Percentiles rank a stretch among this genome's conserved stretches.
Evolutionary conservation across 2,329 filamentous ascomycete species (phyloP).

Genomic region (Paracoccidioides brasiliensis): DNA sequence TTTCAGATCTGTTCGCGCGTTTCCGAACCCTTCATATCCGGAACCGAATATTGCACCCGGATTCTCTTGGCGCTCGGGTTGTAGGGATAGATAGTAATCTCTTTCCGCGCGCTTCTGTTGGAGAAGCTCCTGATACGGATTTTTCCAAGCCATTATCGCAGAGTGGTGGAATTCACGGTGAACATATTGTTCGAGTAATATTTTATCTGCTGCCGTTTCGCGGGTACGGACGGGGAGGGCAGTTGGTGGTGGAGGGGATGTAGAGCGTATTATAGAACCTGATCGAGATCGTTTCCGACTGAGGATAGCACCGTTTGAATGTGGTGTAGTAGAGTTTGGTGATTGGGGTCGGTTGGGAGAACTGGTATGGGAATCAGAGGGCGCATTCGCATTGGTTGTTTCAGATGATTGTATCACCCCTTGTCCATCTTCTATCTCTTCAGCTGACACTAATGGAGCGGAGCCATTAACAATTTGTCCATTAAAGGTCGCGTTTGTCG

Average conservation of each 20-base stretch:
- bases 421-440: slow-evolving; percentile 27
- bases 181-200: slow-evolving; percentile 50
- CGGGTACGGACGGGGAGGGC: slow-evolving; percentile 23
- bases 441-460: slow-evolving; percentile 30
- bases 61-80: slow-evolving; percentile 45
- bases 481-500: not conserved
- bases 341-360: slow-evolving; percentile 18
- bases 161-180: slow-evolving; percentile 50
- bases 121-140: slow-evolving; percentile 44
- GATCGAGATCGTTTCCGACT: slow-evolving; percentile 48
- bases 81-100: slow-evolving; percentile 54
- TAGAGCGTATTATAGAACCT: slow-evolving; percentile 39
- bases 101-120: slow-evolving; percentile 53
- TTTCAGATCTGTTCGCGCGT: slow-evolving; percentile 64
- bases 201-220: slow-evolving; percentile 34
- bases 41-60: slow-evolving; percentile 49
- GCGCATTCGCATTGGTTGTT: not conserved
- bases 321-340: slow-evolving; percentile 20
- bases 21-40: slow-evolving; percentile 82
- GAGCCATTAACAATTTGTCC: slow-evolving; percentile 1
- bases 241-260: slow-evolving; percentile 19
- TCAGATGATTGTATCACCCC: not conserved
- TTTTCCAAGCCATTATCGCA: slow-evolving; percentile 39
- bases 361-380: slow-evolving; percentile 19
- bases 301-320: slow-evolving; percentile 37